These are phyloP conservation scores for Rubroboletus pulcherrimus DNA, from an alignment of 768 basidiomycete genomes.

Conservation along the genomic window DNA sequence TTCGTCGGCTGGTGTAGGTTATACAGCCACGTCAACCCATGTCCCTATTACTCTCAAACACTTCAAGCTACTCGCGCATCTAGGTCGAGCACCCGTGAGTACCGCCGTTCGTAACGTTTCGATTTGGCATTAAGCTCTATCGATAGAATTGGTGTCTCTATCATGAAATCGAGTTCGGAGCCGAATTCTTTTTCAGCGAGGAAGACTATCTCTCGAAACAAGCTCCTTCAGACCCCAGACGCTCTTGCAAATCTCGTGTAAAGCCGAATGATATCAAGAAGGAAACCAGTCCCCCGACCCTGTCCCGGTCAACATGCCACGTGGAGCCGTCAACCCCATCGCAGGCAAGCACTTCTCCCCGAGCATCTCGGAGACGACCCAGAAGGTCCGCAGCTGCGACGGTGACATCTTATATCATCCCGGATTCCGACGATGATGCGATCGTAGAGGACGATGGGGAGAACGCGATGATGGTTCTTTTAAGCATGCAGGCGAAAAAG, in stretches of 20 bases:
- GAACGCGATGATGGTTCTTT: constrained; percentile 28
- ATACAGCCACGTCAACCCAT: constrained; percentile 26
- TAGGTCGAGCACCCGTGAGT: constrained; percentile 60
- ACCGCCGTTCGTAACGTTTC: background rate
- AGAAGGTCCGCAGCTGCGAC: constrained; percentile 51
- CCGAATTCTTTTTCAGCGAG: constrained; percentile 67
- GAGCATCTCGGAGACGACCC: constrained; percentile 48
- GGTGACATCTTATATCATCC: constrained; percentile 59
- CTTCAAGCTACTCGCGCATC: constrained; percentile 66
- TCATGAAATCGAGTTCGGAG: constrained; percentile 59
- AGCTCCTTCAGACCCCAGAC: constrained; percentile 21
- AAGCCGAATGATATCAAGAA: constrained; percentile 38
- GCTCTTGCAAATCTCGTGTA: constrained; percentile 20
- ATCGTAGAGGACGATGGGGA: constrained; percentile 40
- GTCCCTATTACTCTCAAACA: constrained; percentile 76
- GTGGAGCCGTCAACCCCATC: constrained; percentile 12
- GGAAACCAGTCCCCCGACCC: constrained; percentile 34
- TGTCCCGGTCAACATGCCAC: constrained; percentile 24
- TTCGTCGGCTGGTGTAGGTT: constrained; percentile 22
- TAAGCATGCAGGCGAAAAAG: constrained; percentile 33
- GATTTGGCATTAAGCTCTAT: background rate
- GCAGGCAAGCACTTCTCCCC: constrained; percentile 20
- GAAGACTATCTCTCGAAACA: constrained; percentile 56
- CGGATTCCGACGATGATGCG: constrained; percentile 69
- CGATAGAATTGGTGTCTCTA: constrained; percentile 51